phyloP scores from a whole-genome alignment of 768 basidiomycete genomes.

The Saitozyma podzolica region DNA sequence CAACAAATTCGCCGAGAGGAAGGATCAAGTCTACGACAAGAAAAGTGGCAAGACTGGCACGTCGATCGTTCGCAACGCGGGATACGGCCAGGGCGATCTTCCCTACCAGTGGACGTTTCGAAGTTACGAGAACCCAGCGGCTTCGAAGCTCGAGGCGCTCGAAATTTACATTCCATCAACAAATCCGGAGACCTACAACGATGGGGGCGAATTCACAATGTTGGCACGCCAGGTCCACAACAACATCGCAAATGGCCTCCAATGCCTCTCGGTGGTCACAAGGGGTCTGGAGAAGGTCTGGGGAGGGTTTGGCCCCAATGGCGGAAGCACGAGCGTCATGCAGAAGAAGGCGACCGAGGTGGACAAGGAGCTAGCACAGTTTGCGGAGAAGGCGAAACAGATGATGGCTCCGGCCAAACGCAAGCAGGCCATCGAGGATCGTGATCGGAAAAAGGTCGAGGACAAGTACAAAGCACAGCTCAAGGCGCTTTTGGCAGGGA shows the following conservation, averaged over 20 bases:
- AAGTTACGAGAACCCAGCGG: not conserved
- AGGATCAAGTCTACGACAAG: too few species aligned
- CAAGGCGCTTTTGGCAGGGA: constrained; percentile 1
- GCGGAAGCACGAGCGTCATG: constrained; percentile 4
- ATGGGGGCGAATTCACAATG: too few species aligned
- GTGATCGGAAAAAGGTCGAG: constrained; percentile 3
- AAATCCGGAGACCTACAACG: too few species aligned
- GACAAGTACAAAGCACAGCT: constrained; percentile 6
- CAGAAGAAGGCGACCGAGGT: constrained; percentile 4
- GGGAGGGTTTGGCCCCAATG: constrained; percentile 16
- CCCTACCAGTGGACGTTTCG: too few species aligned
- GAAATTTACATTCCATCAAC: not conserved
- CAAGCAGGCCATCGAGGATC: not conserved
- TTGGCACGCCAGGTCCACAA: too few species aligned
- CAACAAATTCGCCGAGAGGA: not conserved
- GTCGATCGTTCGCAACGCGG: too few species aligned
- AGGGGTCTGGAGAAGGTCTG: not conserved
- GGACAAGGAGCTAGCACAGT: constrained; percentile 8
- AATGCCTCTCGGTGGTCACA: too few species aligned
- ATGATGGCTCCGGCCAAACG: constrained; percentile 2
- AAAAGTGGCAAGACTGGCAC: too few species aligned
- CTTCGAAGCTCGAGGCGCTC: constrained; percentile 2
- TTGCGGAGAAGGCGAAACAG: not conserved
- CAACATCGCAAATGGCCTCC: too few species aligned
- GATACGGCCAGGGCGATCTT: too few species aligned